Base-by-base conservation (phyloP, 176 grass and related monocot genomes). In the Bromus sterilis region DNA sequence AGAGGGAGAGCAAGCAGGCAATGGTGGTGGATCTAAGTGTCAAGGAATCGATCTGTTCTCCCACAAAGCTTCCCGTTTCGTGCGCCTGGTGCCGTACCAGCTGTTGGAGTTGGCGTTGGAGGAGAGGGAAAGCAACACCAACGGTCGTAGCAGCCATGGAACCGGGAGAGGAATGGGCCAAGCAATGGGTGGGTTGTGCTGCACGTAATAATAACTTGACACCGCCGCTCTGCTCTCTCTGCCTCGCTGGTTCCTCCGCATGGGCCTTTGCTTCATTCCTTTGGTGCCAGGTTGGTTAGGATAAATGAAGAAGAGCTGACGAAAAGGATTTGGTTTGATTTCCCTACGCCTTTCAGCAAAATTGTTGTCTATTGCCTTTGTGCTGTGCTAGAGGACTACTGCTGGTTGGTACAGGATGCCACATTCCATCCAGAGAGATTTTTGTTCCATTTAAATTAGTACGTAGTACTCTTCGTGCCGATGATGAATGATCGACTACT, bases 221-320 rank as follows among this genome's bases (percentile, higher is more conserved):
- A n/a, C n/a, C n/a, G n/a, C n/a, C n/a, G n/a, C n/a, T n/a, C n/a
- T n/a, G n/a, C n/a, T n/a, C n/a, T n/a, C n/a, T n/a, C n/a, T n/a
- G n/a, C n/a, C n/a, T n/a, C n/a, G n/a, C n/a, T n/a, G n/a, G n/a
- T n/a, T n/a, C n/a, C n/a, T n/a, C n/a, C n/a, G n/a, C n/a, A n/a
- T n/a, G n/a, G n/a, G n/a, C n/a, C 11, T 81, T 14, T 14, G 24
- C 24, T 60, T 31, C 86, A 41, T 78, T 78, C 62, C 51, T 82
- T 51, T 63, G 72, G 42, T 26, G 12, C 24, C 81, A 70, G 24
- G 58, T 78, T 83, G 66, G 33, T 33, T 53, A 78, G 34, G 74
- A 78, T 71, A 83, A 56, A n/a, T n/a, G n/a, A n/a, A n/a, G n/a
- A n/a, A 73, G 66, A 73, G 80, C 78, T 72, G 80, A 83, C 86